These are phyloP conservation scores for Colletotrichum sp. DNA, from an alignment of 2,329 filamentous ascomycete species.

Conservation along the genomic window DNA sequence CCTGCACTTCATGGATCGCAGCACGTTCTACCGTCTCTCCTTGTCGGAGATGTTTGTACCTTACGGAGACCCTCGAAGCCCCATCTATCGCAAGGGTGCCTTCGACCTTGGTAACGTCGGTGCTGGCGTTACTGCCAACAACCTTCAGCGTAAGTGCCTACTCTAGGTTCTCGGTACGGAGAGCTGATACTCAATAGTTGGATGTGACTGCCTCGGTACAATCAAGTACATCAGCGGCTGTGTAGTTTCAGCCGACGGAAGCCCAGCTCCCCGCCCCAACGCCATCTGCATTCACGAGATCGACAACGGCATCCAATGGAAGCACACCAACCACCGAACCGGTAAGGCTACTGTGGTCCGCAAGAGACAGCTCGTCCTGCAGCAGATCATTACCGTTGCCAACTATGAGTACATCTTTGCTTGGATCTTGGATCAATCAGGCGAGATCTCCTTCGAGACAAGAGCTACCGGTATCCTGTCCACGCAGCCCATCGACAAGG, in stretches of 20 bases:
- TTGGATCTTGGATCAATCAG: conserved; percentile 57
- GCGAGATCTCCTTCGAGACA: conserved; percentile 58
- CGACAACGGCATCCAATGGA: conserved; percentile 76
- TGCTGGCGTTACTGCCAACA: conserved; percentile 69
- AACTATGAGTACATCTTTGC: conserved; percentile 60
- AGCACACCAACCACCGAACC: conserved; percentile 78
- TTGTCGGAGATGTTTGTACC: conserved; percentile 70
- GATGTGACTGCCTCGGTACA: conserved; percentile 44
- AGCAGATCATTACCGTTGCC: conserved; percentile 65
- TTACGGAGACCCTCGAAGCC: conserved; percentile 67
- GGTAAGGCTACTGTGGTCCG: conserved; percentile 59
- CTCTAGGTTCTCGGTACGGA: accelerated
- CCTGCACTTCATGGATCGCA: conserved; percentile 64
- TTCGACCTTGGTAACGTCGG: conserved; percentile 73
- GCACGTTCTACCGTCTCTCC: conserved; percentile 64
- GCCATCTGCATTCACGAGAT: conserved; percentile 81
- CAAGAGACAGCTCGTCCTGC: conserved; percentile 61
- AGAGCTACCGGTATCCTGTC: conserved; percentile 65
- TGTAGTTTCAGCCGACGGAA: conserved; percentile 67
- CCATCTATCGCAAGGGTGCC: conserved; percentile 69
- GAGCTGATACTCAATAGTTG: neutral
- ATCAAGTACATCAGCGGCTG: conserved; percentile 58
- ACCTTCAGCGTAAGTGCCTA: conserved; percentile 38
- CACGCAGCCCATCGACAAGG: conserved; percentile 56
- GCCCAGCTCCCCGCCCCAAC: conserved; percentile 67